phyloP scores from a whole-genome alignment of 1,139 yeast genomes.

The Sugiyamaella novakii region DNA sequence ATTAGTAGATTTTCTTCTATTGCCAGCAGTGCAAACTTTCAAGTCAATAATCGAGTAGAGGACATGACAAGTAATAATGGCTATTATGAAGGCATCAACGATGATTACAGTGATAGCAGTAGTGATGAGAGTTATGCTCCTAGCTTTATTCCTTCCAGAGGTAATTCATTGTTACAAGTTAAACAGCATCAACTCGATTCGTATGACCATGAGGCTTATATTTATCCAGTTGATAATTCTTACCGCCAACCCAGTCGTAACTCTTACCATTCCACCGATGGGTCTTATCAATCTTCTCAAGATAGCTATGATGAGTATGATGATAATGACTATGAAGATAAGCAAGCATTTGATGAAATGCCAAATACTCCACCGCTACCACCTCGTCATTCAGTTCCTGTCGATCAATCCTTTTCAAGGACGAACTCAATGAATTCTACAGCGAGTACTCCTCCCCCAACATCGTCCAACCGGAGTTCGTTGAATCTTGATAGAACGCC shows the following conservation, averaged over 20 bases:
- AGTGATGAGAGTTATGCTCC: constrained; percentile 15
- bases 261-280: not conserved
- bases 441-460: constrained; percentile 2
- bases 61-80: constrained; percentile 12
- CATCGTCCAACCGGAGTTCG: not conserved
- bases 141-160: constrained; percentile 13
- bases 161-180: constrained; percentile 11
- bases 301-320: constrained; percentile 8
- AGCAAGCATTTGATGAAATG: constrained; percentile 21
- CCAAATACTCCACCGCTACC: constrained; percentile 37
- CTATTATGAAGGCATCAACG: not conserved
- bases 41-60: constrained; percentile 8
- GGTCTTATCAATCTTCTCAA: not conserved
- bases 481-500: constrained; percentile 49
- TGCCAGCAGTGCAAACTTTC: constrained; percentile 9
- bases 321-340: constrained; percentile 18
- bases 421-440: constrained; percentile 9
- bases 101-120: constrained; percentile 4
- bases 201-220: not conserved
- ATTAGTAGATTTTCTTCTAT: constrained; percentile 9
- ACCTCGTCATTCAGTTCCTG: constrained; percentile 35
- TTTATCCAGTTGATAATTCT: not conserved
- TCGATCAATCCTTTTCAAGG: constrained; percentile 14
- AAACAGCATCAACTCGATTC: not conserved
- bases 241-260: not conserved